Evolutionary conservation across 1,139 yeast species (phyloP), one percentile per base, ranked within the genome.

Genomic region (Nakaseomyces nivariensis): DNA sequence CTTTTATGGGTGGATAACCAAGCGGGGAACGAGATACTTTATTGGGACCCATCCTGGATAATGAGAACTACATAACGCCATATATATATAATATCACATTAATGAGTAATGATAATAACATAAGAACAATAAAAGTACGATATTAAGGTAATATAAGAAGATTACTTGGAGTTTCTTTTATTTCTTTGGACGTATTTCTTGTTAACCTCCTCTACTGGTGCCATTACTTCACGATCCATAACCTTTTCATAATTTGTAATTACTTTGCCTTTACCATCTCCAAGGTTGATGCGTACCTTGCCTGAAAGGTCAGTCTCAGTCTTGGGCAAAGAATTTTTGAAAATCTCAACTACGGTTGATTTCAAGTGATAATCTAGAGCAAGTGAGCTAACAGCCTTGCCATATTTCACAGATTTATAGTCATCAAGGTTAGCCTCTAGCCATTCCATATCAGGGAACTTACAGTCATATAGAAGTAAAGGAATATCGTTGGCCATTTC

Each of bases 401-500:
- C 58, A 46, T 57, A 58, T 48, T 59, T 62, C 10, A 58, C 47
- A 5, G 64, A 52, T 47, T 58, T 62, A 38, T 56, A 60, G 47
- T 60, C 63, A 27, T 56, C 48, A 3, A 53, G 48, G 48, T 56
- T 53, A 5, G 52, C 53, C 25, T 60, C 55, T 11, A 62, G 62
- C 97, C 97, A 90, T 56, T 81, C 82, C 72, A 89, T 74, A 2
- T 70, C 72, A 3, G 78, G 76, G 62, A 78, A 92, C n/a, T 77
- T 79, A 66, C 97, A 92, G 62, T 92, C 95, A 63, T 83, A 90
- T 40, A 94, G 70, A 3, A 92, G 83, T 57, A 94, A 72, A 0
- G 98, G 98, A n/a, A 85, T 71, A 57, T 92, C 97, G 59, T 85
- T 78, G 1, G 96, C 97, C 88, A 92, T 87, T 51, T 83, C 94